These are phyloP conservation scores for Akanthomyces dipterigenus DNA, from an alignment of 2,329 filamentous ascomycete genomes.

Conservation along the genomic window DNA sequence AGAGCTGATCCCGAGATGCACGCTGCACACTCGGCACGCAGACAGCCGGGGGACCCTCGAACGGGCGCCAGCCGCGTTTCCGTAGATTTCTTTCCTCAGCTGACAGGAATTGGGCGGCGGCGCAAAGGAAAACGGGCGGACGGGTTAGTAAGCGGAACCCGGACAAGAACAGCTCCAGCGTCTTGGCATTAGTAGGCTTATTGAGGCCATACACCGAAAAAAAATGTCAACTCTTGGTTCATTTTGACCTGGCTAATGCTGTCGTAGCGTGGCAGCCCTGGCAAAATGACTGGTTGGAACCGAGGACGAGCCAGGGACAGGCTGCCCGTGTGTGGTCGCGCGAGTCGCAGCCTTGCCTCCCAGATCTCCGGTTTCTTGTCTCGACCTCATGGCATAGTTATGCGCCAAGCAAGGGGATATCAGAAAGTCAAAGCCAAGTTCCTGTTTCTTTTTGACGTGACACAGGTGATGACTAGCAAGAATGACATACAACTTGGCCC, in stretches of 20 bases:
- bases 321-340: background rate
- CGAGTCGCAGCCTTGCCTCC: constrained; percentile 4
- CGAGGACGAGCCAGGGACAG: background rate
- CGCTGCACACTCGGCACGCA: background rate
- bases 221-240: no score
- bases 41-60: background rate
- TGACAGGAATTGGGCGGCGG: background rate
- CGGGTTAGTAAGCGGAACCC: background rate
- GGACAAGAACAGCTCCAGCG: background rate
- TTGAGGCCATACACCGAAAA: background rate
- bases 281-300: background rate
- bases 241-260: background rate
- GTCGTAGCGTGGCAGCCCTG: constrained; percentile 3
- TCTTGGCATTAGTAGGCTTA: background rate
- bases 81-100: background rate
- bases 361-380: background rate
- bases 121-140: background rate
- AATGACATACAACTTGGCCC: background rate
- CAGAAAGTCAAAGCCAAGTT: background rate
- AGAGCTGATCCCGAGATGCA: background rate
- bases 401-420: background rate
- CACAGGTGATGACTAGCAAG: background rate
- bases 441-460: background rate
- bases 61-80: no score
- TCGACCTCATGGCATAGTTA: background rate